Evolutionary conservation across 2,329 filamentous ascomycete species (phyloP).

Genomic region (Elsinoe batatas): DNA sequence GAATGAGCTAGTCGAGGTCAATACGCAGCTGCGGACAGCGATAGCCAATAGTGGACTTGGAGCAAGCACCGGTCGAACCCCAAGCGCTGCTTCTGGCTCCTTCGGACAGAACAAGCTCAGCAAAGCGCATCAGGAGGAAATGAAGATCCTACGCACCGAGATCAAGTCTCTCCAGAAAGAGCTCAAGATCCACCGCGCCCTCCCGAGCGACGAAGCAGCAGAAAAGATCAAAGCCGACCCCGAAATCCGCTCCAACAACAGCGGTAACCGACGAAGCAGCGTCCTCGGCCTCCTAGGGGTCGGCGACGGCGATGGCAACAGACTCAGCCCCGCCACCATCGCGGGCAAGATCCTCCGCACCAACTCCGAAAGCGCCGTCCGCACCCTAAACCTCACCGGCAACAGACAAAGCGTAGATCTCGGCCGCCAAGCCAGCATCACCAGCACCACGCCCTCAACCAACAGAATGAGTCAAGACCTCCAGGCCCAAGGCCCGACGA

Average conservation of each 20-base stretch:
- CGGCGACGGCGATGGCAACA: slow-evolving; percentile 17
- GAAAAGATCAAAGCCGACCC: not conserved
- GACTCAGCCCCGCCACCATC: slow-evolving; percentile 32
- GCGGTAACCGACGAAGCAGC: slow-evolving; percentile 1
- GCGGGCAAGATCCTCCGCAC: slow-evolving; percentile 46
- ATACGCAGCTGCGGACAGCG: slow-evolving; percentile 32
- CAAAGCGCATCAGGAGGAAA: slow-evolving; percentile 36
- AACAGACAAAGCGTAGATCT: not conserved
- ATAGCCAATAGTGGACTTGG: slow-evolving; percentile 20
- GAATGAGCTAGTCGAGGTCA: slow-evolving; percentile 37
- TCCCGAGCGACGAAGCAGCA: slow-evolving; percentile 22
- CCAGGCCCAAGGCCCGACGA: not conserved
- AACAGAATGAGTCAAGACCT: slow-evolving; percentile 12
- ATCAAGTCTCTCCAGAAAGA: slow-evolving; percentile 52
- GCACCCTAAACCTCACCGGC: slow-evolving; percentile 24
- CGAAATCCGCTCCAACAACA: slow-evolving; percentile 12
- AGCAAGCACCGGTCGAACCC: slow-evolving; percentile 17
- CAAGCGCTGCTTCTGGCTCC: slow-evolving; percentile 13
- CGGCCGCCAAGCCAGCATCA: slow-evolving; percentile 20
- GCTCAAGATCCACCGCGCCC: slow-evolving; percentile 52
- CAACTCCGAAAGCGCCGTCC: slow-evolving; percentile 43
- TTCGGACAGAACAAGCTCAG: slow-evolving; percentile 1
- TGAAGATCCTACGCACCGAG: slow-evolving; percentile 49
- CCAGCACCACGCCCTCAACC: slow-evolving; percentile 23
- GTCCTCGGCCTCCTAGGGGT: slow-evolving; percentile 3